Base-by-base conservation (phyloP, 148 eudicot species). In the Euryodendron excelsum region DNA sequence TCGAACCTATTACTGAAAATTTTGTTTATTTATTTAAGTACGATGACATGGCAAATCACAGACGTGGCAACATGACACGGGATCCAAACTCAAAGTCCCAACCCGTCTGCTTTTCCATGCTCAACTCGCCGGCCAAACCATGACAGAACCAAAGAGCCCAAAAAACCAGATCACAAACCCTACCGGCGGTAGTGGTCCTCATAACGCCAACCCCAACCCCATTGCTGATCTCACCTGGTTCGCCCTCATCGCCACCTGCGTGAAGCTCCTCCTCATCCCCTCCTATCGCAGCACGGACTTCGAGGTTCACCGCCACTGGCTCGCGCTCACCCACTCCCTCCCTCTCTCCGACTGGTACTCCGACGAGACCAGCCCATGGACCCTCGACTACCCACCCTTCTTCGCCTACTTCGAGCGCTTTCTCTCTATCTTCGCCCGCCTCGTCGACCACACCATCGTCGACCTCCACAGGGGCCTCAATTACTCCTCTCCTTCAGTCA, bases 331-430 rank as follows among this genome's bases (percentile, higher is more conserved):
- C 34, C 90, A 91, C 79, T 80, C 97, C 50, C 91, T 91, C 36
- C 91, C 96, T 13, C 84, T 92, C 52, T 75, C 92, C 15, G 85
- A 69, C 0, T 94, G 97, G 97, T 94, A 91, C 82, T 85, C 91
- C 61, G 96, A 92, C 78, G 76, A 89, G 34, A 84, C 96, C 67
- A 86, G 90, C 60, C 90, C 84, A 12, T 94, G 98, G 98, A 94
- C 98, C 63, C 97, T 94, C 74, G 98, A 94, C 73, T 94, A 94
- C 88, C 98, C 98, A 0, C 97, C 98, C 18, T 90, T 94, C 79
- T 94, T 94, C 79, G 98, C 97, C 36, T 81, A 87, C 76, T 92
- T 91, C 69, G 98, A 94, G 74, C 87, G 78, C 63, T 64, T 91
- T 41, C 89, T 94, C 76, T 89, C 98, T 0, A 18, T 80, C 39